Evolutionary conservation across 257 asterid species (phyloP).

Genomic region (Sherardia arvensis): DNA sequence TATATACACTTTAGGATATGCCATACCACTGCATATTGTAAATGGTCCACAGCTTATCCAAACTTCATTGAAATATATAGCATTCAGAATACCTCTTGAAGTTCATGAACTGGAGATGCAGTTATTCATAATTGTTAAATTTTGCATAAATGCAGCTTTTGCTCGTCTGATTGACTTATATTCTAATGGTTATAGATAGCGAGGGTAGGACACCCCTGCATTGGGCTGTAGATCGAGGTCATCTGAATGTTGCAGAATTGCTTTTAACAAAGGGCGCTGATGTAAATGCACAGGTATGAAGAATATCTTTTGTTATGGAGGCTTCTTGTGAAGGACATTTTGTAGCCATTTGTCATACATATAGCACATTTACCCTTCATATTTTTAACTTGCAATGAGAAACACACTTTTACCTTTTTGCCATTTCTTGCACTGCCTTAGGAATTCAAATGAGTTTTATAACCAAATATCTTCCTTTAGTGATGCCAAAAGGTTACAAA

Average conservation of each 20-base stretch:
- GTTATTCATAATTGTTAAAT: not conserved
- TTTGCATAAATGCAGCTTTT: not conserved
- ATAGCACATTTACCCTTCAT: not conserved
- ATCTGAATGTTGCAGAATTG: constrained; percentile 42
- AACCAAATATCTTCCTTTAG: not conserved
- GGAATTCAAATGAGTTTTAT: not conserved
- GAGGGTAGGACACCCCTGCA: constrained; percentile 97
- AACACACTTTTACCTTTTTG: not conserved
- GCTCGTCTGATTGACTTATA: constrained; percentile 14
- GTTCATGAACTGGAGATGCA: not conserved
- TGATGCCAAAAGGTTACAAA: not conserved
- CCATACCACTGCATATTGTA: not conserved
- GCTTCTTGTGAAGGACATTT: not conserved
- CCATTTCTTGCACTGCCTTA: not conserved
- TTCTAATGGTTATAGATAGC: constrained; percentile 54
- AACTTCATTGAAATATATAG: not conserved
- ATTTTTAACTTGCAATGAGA: not conserved
- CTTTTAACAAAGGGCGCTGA: constrained; percentile 71
- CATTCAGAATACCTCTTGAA: not conserved
- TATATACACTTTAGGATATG: not conserved
- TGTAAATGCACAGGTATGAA: constrained; percentile 68
- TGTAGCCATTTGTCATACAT: not conserved
- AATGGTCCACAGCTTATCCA: not conserved
- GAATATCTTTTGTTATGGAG: constrained; percentile 4
- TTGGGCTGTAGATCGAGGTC: constrained; percentile 99